phyloP scores from a whole-genome alignment of 345 rosid genomes.

The Kandelia obovata region DNA sequence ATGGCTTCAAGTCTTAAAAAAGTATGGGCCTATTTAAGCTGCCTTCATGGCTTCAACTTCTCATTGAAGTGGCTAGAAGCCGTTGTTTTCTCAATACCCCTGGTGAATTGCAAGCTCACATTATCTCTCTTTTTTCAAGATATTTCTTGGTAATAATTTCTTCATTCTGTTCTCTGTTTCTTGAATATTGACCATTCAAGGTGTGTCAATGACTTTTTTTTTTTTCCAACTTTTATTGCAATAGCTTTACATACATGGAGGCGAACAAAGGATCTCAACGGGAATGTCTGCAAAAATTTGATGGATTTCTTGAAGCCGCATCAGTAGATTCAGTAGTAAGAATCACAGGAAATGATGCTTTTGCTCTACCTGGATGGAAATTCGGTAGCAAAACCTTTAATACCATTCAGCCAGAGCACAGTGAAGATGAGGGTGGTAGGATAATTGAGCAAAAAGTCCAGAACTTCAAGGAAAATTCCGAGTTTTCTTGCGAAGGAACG shows the following conservation, averaged over 20 bases:
- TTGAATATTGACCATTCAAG: too few relatives aligned
- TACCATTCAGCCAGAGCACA: background rate
- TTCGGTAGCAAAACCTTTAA: background rate
- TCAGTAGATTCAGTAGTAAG: too few relatives aligned
- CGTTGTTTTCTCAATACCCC: background rate
- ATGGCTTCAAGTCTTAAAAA: background rate
- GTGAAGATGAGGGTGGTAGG: background rate
- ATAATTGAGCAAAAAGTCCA: background rate
- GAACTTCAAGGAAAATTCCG: background rate
- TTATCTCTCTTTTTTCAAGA: too few relatives aligned
- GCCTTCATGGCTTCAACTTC: background rate
- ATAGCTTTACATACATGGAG: background rate
- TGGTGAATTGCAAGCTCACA: too few relatives aligned
- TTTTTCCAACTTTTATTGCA: background rate
- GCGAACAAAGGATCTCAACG: background rate
- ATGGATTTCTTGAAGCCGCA: too few relatives aligned
- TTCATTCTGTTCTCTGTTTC: background rate
- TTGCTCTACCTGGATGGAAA: background rate
- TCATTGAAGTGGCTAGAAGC: background rate
- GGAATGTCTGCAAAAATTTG: too few relatives aligned
- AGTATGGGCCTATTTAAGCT: background rate
- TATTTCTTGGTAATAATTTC: background rate
- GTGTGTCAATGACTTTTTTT: too few relatives aligned
- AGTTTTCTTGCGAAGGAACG: background rate
- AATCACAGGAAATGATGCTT: background rate